Evolutionary conservation across 768 basidiomycete species (phyloP), one percentile per base, ranked within the genome.

Genomic region (Boletus vermiculosoides): DNA sequence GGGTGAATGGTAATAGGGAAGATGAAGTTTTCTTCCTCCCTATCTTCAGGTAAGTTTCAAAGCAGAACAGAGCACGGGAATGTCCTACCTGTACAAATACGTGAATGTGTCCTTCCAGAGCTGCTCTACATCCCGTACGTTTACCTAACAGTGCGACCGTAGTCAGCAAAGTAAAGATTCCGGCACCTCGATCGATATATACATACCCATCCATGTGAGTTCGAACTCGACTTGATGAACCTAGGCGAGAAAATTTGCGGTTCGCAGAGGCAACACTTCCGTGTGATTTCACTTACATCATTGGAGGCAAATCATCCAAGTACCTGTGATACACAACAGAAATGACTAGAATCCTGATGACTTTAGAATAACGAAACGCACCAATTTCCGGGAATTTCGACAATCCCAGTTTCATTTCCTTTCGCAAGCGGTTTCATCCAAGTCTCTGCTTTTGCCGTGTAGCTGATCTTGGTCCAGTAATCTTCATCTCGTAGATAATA

Each of bases 1-100:
- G 89, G 88, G 62, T 90, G 89, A 40, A 92, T 87, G 2, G 88
- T 90, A 55, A 90, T 80, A 0, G 87, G 87, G 62, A 88, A 86
- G n/a, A 85, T 78, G 55, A 87, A 85, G 66, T 82, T 78, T 61
- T 82, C 79, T 68, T 86, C 82, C 59, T 85, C 84, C 45, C 83
- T 82, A 54, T 28, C 41, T 61, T 37, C 48, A 57, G 52, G 23
- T 59, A n/a, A 48, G 22, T n/a, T 44, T 16, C 31, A 23, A 33
- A 16, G 33, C 18, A 47, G 18, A 11, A 45, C 30, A 28, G n/a
- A 28, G 42, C 13, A 44, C 12, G 12, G 28, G 16, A 31, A 31
- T 30, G 11, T 40, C 34, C 63, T 59, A 82, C 84, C 81, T 73
- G 68, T 88, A 88, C 49, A 79, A 80, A 64, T 89, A 89, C 2